Evolutionary conservation across 1,139 yeast species (phyloP), one percentile per base, ranked within the genome.

Genomic region (Wickerhamomyces sp.): DNA sequence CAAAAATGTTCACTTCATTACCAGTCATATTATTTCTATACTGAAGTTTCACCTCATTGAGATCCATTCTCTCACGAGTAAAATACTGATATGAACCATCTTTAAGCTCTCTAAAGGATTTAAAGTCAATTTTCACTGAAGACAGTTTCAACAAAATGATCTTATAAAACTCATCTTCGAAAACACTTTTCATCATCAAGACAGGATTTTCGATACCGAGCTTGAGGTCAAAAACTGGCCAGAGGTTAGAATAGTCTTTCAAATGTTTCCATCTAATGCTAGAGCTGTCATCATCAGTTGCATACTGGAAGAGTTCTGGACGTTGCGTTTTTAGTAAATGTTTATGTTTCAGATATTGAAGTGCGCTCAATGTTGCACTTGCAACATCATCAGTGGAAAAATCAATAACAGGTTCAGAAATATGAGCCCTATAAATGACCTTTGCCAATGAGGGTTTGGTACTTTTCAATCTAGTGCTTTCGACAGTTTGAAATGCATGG

Each of bases 361-460:
- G 18, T 1, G 43, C 48, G 36, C 52, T 47, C 34, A 44, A 34
- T 1, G 44, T 42, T 4, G 48, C 48, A 12, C 45, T 41, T 0
- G 48, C 37, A 7, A 54, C 40, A 26, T 53, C 56, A 12, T 47
- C 49, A 2, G 52, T 46, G 3, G 56, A 47, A 60, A 74, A 29
- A 61, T 64, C 59, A 59, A 55, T 16, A 50, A 68, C 52, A 63
- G 75, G 58, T 54, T 69, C 61, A 53, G 79, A 60, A 2, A 77
- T 59, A 47, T 73, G 73, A 34, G 78, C 66, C 39, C 76, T 76
- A 5, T 78, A 42, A 10, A 73, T 67, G 1, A 78, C 70, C 29
- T 74, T 69, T 14, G 78, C 70, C 28, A 72, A 64, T 0, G 78
- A 64, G 4, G 47, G 65, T 56, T 46, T 63, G 55, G 51, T 71